Conservation (phyloP, 1,284 basidiomycete species). For the Exsudoporus floridanus region DNA sequence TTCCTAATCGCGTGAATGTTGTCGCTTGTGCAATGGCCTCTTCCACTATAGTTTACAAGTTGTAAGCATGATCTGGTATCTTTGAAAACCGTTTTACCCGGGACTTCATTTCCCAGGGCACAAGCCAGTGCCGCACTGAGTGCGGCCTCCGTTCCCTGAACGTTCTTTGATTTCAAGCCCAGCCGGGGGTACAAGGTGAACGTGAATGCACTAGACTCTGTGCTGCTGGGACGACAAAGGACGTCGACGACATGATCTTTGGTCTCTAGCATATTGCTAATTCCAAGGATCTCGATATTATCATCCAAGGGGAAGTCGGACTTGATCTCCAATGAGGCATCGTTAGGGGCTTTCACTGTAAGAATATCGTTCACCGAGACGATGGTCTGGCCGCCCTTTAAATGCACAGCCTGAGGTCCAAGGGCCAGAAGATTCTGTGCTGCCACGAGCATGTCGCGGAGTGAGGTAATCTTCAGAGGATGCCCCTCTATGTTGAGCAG, state of each 20-base stretch:
- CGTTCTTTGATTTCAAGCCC: constrained; percentile 66
- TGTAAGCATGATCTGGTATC: background rate
- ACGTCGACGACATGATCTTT: constrained; percentile 68
- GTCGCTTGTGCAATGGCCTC: constrained; percentile 63
- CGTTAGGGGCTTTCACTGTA: background rate
- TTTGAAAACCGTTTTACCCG: constrained; percentile 39
- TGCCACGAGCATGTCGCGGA: constrained; percentile 66
- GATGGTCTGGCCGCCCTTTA: constrained; percentile 85
- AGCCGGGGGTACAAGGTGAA: constrained; percentile 60
- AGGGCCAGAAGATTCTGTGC: constrained; percentile 51
- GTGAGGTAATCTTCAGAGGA: constrained; percentile 40
- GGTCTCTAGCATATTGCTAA: constrained; percentile 15
- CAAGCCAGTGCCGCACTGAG: constrained; percentile 80
- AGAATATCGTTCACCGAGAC: constrained; percentile 24
- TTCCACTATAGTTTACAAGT: constrained; percentile 40
- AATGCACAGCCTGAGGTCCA: constrained; percentile 61
- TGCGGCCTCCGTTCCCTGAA: constrained; percentile 93
- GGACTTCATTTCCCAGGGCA: constrained; percentile 47
- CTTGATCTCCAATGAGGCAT: background rate
- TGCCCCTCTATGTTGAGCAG: constrained; percentile 48
- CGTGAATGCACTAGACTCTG: constrained; percentile 8
- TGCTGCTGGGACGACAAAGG: constrained; percentile 41
- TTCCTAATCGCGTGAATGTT: constrained; percentile 73
- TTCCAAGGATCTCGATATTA: constrained; percentile 58
- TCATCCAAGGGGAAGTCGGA: constrained; percentile 46